Percentiles rank a stretch among this genome's conserved stretches.
phyloP scores from a whole-genome alignment of 1,284 basidiomycete genomes.

The Amylostereum areolatum region DNA sequence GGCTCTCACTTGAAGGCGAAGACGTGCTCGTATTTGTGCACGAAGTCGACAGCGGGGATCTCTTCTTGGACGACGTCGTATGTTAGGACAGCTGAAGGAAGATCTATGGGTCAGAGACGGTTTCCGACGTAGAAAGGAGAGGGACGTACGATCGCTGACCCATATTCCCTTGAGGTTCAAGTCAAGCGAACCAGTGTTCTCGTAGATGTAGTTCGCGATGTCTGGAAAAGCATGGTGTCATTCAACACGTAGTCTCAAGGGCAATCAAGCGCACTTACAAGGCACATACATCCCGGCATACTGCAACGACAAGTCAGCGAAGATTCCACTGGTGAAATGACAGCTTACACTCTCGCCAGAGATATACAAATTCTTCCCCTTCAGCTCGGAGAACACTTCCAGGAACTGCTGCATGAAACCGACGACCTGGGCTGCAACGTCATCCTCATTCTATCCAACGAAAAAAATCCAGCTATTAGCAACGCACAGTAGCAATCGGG shows the following conservation, averaged over 20 bases:
- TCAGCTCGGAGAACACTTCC: constrained; percentile 63
- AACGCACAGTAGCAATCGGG: constrained; percentile 12
- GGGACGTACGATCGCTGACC: constrained; percentile 54
- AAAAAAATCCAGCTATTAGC: neutral
- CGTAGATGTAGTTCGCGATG: constrained; percentile 62
- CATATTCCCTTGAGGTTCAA: constrained; percentile 60
- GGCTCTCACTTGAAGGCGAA: constrained; percentile 3
- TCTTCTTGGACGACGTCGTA: constrained; percentile 53
- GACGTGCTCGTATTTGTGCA: constrained; percentile 48
- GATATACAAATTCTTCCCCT: constrained; percentile 63
- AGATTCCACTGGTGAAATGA: neutral
- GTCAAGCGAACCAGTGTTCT: constrained; percentile 40
- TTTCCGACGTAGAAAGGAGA: constrained; percentile 14
- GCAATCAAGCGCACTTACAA: constrained; percentile 23
- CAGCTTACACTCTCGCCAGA: constrained; percentile 64
- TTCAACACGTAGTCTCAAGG: neutral
- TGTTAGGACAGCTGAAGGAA: constrained; percentile 44
- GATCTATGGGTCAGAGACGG: neutral
- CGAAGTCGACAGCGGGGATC: constrained; percentile 58
- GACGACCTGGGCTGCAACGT: constrained; percentile 55
- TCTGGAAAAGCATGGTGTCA: constrained; percentile 39
- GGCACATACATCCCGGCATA: constrained; percentile 64
- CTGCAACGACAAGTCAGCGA: constrained; percentile 21
- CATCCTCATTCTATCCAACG: constrained; percentile 50
- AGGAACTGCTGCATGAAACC: constrained; percentile 74